A percentile compares a stretch with the other conserved stretches of the same genome.
Evolutionary conservation across 441 rosid species (phyloP).

Genomic region (Mallotus japonicus): DNA sequence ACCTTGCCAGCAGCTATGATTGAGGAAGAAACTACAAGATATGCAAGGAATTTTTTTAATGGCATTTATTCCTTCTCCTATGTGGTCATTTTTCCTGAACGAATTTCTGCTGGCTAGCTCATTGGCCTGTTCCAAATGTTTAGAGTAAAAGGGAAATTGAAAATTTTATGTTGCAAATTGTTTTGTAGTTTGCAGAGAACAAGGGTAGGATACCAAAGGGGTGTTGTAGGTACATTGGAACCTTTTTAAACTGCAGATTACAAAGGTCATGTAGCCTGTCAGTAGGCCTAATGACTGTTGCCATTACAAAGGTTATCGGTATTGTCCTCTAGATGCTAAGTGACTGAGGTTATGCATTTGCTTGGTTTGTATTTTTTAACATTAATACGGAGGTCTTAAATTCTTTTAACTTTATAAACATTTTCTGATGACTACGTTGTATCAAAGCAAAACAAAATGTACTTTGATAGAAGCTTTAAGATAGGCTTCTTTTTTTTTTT

Average conservation of each 20-base stretch:
- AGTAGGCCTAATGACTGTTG: not conserved
- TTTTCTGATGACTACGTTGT: no score
- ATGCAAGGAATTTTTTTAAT: not conserved
- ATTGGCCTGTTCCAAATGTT: not conserved
- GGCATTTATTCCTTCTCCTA: not conserved
- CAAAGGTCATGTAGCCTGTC: not conserved
- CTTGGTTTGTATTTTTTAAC: no score
- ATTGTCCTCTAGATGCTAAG: no score
- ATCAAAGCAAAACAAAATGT: no score
- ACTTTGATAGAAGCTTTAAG: no score
- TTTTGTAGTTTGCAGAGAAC: not conserved
- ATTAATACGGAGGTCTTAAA: no score
- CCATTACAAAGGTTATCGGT: not conserved
- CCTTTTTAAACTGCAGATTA: not conserved
- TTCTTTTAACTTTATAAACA: no score
- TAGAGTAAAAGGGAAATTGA: not conserved
- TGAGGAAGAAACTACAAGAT: not conserved
- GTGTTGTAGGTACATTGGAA: not conserved
- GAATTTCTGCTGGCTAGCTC: not conserved
- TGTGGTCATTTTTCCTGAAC: not conserved
- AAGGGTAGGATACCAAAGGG: not conserved
- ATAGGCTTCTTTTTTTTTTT: no score
- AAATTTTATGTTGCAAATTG: not conserved
- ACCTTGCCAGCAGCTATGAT: conserved; percentile 8
- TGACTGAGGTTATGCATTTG: no score